Base-by-base conservation (phyloP, 2,329 filamentous ascomycete genomes). In the Trichoderma lentiforme region DNA sequence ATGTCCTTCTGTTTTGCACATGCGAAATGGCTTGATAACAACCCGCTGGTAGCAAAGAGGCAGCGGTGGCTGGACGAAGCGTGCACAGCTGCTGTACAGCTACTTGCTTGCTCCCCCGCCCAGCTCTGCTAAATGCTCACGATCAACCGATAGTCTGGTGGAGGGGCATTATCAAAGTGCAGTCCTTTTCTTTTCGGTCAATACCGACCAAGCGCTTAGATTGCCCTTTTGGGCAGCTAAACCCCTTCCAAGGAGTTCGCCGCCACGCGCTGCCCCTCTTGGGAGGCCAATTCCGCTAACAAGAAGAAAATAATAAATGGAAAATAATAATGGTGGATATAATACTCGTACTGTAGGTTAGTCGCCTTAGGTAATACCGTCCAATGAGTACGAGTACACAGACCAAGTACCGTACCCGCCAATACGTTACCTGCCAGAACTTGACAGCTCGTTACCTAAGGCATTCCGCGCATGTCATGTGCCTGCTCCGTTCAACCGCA, bases 61-160 rank as follows among this genome's bases (percentile, higher is more conserved):
- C 14, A 7, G 63, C 47, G 5, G 39, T 51, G 39, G 57, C 64
- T 21, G 32, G 12, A 15, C 9, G 47, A 24, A 53, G 21, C 21
- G 21, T 53, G 47, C 47, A 24, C n/a, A 30, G 32, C 12, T 14
- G 6, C 36, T 24, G 65, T 34, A 47, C 36, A 51, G 64, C 43
- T 69, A 60, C 26, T 43, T 32, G 2, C 34, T 21, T 6, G 5
- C 34, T 15, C 34, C 24, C 64, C 12, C 51, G 21, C 65, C 53
- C 53, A 53, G 24, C 21, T 12, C n/a, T 32, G 56, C 65, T 68
- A 68, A 68, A 60, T 26, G 65, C 65, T 68, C 65, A 68, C 53
- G 56, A 68, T 60, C 18, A 60, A 32, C 21, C 56, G 21, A 39
- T 56, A 39, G 21, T 26, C 34, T 43, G 32, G 51, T 39, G 64